Base-by-base conservation (phyloP, 495 filamentous ascomycete species). In the Aspergillus egyptiacus region DNA sequence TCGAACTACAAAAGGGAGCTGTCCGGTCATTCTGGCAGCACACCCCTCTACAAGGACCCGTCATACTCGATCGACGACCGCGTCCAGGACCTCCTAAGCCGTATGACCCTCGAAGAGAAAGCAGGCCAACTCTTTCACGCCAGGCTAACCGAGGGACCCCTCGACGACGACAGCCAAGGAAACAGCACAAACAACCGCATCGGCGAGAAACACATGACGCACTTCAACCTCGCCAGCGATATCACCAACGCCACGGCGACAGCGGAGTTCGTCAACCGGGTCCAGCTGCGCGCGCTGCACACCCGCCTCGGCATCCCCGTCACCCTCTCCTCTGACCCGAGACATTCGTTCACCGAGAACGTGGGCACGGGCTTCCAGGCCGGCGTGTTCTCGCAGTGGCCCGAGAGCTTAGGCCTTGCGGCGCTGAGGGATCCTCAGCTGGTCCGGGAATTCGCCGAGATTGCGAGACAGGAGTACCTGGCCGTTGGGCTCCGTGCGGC, bases 401-500 rank as follows among this genome's bases (percentile, higher is more conserved):
- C 47, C 0, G 37, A 35, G 37, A 31, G 15, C 8, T 11, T 42
- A 0, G 37, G 37, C 1, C 19, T 50, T 23, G 47, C 47, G 33
- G 47, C 37, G 6, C 18, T 41, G 9, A 25, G 37, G 3, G 36
- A 41, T 14, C 14, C 37, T 4, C 9, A 50, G 13, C 17, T 50
- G 1, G 47, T 50, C 2, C 8, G 27, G 22, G 2, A 14, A 22
- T 50, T 50, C 23, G 36, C 35, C 1, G 37, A 41, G 6, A 25
- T 50, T 11, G 37, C 36, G 8, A 13, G 37, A 8, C 3, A 34
- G 18, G 37, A 42, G 18, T 42, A 50, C n/a, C 2, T 42, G 8
- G 36, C 47, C 2, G 17, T 50, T 17, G 47, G 47, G 2, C 10
- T 50, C 11, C 37, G 47, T 33, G 33, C 54, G 5, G 61, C 65